Percentiles rank a stretch among this genome's conserved stretches.
Conservation (phyloP, 495 filamentous ascomycete species). For the Haplographium delicatum region DNA sequence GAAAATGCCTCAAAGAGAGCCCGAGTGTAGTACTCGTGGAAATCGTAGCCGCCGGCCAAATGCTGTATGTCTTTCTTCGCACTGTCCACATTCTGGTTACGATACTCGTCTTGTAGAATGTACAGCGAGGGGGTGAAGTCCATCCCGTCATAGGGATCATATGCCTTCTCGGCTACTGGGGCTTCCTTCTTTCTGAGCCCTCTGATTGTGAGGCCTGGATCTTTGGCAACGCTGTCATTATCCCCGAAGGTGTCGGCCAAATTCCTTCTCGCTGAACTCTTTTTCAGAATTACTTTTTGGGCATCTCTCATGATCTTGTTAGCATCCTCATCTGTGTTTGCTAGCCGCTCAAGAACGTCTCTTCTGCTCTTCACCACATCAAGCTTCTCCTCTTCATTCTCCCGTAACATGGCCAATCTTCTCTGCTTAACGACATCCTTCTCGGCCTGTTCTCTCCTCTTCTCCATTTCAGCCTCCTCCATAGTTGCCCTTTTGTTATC, state of each 20-base stretch:
- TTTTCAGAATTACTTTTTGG: conserved; percentile 65
- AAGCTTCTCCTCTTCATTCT: conserved; percentile 44
- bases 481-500: conserved; percentile 60
- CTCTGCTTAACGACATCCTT: conserved; percentile 47
- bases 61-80: conserved; percentile 53
- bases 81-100: conserved; percentile 54
- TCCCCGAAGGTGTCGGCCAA: conserved; percentile 29
- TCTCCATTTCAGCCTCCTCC: conserved; percentile 57
- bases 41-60: conserved; percentile 76
- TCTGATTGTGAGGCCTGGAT: conserved; percentile 54
- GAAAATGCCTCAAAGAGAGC: conserved; percentile 85
- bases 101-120: conserved; percentile 58
- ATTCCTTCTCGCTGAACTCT: conserved; percentile 43
- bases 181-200: conserved; percentile 66
- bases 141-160: conserved; percentile 83
- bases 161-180: conserved; percentile 64
- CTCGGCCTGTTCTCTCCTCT: conserved; percentile 53
- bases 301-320: conserved; percentile 47
- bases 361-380: conserved; percentile 42
- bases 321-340: conserved; percentile 37
- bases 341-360: conserved; percentile 46
- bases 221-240: conserved; percentile 23
- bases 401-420: conserved; percentile 41
- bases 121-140: conserved; percentile 65
- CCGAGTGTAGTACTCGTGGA: conserved; percentile 72